Conservation (phyloP, 2,329 filamentous ascomycete genomes). For the Aspergillus viridinutans region DNA sequence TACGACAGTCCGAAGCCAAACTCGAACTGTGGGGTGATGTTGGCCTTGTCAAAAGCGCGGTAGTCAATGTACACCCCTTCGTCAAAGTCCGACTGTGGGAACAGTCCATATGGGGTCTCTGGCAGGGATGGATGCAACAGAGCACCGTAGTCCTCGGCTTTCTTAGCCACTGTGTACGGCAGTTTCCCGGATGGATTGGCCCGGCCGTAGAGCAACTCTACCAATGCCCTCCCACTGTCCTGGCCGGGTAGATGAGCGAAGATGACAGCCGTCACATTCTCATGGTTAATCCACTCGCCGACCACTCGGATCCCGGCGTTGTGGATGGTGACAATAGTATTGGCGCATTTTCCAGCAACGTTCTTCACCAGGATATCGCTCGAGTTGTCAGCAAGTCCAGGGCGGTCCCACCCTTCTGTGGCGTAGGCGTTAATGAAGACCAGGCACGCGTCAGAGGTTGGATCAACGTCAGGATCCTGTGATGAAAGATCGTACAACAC, state of each 20-base stretch:
- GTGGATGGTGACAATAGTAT: slow-evolving; percentile 62
- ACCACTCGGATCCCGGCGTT: slow-evolving; percentile 60
- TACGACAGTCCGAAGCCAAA: slow-evolving; percentile 37
- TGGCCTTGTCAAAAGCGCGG: slow-evolving; percentile 46
- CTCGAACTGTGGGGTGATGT: slow-evolving; percentile 34
- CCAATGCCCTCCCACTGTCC: slow-evolving; percentile 55
- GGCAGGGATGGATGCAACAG: slow-evolving; percentile 13
- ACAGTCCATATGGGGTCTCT: slow-evolving; percentile 12
- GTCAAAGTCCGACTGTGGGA: slow-evolving; percentile 39
- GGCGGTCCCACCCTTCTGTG: slow-evolving; percentile 36
- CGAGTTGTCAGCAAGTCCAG: slow-evolving; percentile 29
- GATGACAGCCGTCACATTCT: slow-evolving; percentile 61
- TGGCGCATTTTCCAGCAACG: slow-evolving; percentile 57
- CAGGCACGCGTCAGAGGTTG: slow-evolving; percentile 33
- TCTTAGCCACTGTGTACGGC: slow-evolving; percentile 58
- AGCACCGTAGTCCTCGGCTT: slow-evolving; percentile 52
- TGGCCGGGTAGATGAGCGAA: slow-evolving; percentile 64
- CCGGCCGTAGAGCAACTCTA: slow-evolving; percentile 56
- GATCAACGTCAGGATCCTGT: slow-evolving; percentile 14
- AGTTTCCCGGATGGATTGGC: slow-evolving; percentile 55
- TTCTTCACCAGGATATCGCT: slow-evolving; percentile 55
- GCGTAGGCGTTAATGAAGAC: slow-evolving; percentile 57
- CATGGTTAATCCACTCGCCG: slow-evolving; percentile 54
- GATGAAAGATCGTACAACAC: slow-evolving; percentile 19
- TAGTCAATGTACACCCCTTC: slow-evolving; percentile 55